Evolutionary conservation across 768 basidiomycete genomes (phyloP), one percentile per base, ranked within the genome.

Genomic region (Fomitopsis serialis): DNA sequence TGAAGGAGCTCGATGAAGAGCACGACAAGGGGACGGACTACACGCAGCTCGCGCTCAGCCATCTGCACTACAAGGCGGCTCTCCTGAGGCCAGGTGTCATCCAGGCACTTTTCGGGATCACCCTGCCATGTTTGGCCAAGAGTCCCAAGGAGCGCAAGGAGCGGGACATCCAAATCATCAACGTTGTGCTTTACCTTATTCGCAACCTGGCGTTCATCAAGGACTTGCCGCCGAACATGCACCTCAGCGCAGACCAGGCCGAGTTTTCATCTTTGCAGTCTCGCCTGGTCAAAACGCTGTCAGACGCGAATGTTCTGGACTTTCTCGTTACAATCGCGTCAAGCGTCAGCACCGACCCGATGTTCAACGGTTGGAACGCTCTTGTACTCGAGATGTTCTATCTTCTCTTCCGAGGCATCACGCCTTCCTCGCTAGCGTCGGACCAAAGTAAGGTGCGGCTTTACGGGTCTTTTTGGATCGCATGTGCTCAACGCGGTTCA

Each of bases 181-280:
- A 87, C 50, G 80, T 99, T 51, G 77, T 96, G 12, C 75, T 99
- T 12, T 88, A 97, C 66, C 79, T 96, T 57, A 76, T 97, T 49
- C 85, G 97, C 53, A 99, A 99, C 66, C 81, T 98, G n/a, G 82
- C 88, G 1, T 92, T 95, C 66, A 94, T 98, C 74, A 86, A 86
- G 61, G 96, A 98, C 71, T 79, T 82, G 2, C 84, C 87, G 0
- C 70, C 82, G 37, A 87, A 90, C 57, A 81, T 80, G 46, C 77
- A 84, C 56, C 71, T 79, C 22, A 92, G 87, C 55, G 77, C 87
- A 11, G 89, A 95, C 63, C 85, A 87, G 57, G 84, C 85, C 8
- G 91, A 93, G 61, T 79, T 84, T 57, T 81, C 92, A 0, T 74
- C 78, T 8, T 73, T 98, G 13, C 94, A 96, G 71, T 85, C 82